Evolutionary conservation across 192 early-diverging fungal species (phyloP).

Genomic region (Backusella tuberculispora): DNA sequence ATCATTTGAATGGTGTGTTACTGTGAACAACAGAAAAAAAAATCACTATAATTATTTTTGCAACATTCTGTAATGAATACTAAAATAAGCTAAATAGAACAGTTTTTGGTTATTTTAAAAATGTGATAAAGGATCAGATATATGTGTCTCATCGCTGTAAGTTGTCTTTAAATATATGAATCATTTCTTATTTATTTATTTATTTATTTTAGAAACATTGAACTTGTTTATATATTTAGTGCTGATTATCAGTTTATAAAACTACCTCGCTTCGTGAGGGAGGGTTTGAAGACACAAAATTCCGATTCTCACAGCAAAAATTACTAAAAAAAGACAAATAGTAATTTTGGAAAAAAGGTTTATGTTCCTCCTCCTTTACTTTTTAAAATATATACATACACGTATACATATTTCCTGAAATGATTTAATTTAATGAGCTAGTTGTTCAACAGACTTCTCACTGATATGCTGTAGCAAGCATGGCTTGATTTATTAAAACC

Average conservation of each 20-base stretch:
- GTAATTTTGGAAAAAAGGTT: not conserved
- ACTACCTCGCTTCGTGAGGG: not conserved
- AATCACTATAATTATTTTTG: not conserved
- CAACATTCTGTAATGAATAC: conserved; percentile 2
- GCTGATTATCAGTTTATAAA: not conserved
- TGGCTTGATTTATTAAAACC: too few species aligned
- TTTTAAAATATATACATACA: not conserved
- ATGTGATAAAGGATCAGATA: not conserved
- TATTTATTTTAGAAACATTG: not conserved
- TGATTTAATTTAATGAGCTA: not conserved
- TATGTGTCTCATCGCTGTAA: not conserved
- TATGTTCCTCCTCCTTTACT: not conserved
- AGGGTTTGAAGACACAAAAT: not conserved
- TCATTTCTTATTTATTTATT: not conserved
- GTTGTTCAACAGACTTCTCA: too few species aligned
- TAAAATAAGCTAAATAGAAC: not conserved
- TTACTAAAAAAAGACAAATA: not conserved
- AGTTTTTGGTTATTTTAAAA: conserved; percentile 14
- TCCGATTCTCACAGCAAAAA: conserved; percentile 2
- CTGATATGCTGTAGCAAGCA: too few species aligned
- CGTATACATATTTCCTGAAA: not conserved
- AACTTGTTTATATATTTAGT: not conserved
- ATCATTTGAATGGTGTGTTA: not conserved
- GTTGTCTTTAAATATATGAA: conserved; percentile 9
- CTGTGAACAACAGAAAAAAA: not conserved